phyloP scores from a whole-genome alignment of 2,329 filamentous ascomycete genomes.

The Colletotrichum caudatum region DNA sequence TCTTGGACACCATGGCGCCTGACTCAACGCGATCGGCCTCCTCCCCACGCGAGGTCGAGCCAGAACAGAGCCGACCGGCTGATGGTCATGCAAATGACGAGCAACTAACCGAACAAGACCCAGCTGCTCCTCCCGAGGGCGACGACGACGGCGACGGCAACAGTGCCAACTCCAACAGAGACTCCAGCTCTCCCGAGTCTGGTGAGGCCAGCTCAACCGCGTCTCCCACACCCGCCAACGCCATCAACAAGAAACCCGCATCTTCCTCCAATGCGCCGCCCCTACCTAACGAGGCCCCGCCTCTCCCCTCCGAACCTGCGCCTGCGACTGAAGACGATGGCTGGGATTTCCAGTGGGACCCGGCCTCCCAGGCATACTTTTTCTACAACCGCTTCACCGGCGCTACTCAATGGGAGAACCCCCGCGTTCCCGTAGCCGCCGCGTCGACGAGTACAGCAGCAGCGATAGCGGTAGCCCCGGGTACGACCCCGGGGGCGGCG shows the following conservation, averaged over 20 bases:
- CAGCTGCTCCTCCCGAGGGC: slow-evolving; percentile 11
- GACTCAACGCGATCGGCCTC: slow-evolving; percentile 29
- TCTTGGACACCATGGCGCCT: slow-evolving; percentile 38
- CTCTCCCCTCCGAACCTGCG: slow-evolving; percentile 57
- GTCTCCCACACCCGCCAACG: slow-evolving; percentile 32
- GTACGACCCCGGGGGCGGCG: slow-evolving; percentile 43
- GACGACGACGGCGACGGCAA: slow-evolving; percentile 5
- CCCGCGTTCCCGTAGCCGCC: slow-evolving; percentile 70
- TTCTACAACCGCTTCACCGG: slow-evolving; percentile 87
- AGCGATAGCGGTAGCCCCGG: slow-evolving; percentile 29
- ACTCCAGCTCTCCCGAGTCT: slow-evolving; percentile 38
- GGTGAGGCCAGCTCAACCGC: slow-evolving; percentile 37
- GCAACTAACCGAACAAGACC: not conserved
- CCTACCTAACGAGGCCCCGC: slow-evolving; percentile 54
- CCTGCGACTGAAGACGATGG: slow-evolving; percentile 75
- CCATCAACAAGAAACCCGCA: slow-evolving; percentile 21
- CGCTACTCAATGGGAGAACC: slow-evolving; percentile 86
- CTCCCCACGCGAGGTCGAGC: slow-evolving; percentile 31
- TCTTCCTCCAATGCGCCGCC: slow-evolving; percentile 49
- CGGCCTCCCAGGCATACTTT: slow-evolving; percentile 76
- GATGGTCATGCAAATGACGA: slow-evolving; percentile 21
- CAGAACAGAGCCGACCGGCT: slow-evolving; percentile 18
- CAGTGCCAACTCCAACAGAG: slow-evolving; percentile 10
- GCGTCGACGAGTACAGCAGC: slow-evolving; percentile 41
- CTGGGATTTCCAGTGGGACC: slow-evolving; percentile 86